These are phyloP conservation scores for Rhododendron molle DNA, from an alignment of 148 eudicot genomes.

Conservation along the genomic window DNA sequence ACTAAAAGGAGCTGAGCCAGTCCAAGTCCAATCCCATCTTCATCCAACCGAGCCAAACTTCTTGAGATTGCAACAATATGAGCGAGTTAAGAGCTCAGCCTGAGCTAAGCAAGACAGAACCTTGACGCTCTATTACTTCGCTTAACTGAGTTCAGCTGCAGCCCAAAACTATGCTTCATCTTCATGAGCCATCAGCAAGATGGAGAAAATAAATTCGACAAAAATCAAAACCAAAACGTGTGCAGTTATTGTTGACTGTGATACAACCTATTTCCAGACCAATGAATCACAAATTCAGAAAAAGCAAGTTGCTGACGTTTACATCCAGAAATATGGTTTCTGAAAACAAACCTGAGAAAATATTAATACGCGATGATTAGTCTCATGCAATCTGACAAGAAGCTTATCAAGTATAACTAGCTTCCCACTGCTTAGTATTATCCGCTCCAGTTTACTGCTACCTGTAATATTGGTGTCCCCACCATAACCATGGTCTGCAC, in stretches of 20 bases:
- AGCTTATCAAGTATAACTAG: constrained; percentile 94
- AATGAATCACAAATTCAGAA: background rate
- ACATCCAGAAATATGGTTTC: background rate
- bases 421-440: constrained; percentile 91
- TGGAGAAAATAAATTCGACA: background rate
- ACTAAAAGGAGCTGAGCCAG: background rate
- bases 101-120: background rate
- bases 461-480: constrained; percentile 69
- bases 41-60: background rate
- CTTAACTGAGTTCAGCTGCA: background rate
- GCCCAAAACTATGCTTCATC: background rate
- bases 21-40: background rate
- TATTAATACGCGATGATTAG: constrained; percentile 92
- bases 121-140: background rate
- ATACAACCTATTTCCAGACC: constrained; percentile 3
- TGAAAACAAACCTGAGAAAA: constrained; percentile 78
- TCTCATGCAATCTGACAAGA: constrained; percentile 84
- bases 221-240: background rate
- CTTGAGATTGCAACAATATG: background rate
- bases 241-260: background rate
- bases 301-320: background rate
- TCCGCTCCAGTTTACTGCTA: constrained; percentile 84
- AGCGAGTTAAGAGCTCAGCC: background rate
- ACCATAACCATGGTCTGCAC: constrained; percentile 99
- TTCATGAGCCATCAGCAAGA: background rate